Evolutionary conservation across 768 basidiomycete genomes (phyloP).

Genomic region (Daedaleopsis nitida): DNA sequence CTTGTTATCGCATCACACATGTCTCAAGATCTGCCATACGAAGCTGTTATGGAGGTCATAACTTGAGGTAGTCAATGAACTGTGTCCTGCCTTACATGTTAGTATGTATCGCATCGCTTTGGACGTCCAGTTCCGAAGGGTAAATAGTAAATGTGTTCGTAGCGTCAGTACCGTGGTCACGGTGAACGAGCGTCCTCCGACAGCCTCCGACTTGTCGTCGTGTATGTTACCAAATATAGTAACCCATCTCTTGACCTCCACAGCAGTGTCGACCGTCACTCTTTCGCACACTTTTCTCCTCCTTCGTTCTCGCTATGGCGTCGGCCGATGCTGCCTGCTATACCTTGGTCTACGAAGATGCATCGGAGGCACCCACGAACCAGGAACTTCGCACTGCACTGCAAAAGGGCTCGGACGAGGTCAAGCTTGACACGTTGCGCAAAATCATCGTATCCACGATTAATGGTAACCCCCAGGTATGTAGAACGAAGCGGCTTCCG

Average conservation of each 20-base stretch:
- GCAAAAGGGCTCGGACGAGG: conserved; percentile 95
- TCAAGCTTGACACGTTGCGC: conserved; percentile 94
- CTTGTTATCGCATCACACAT: background rate
- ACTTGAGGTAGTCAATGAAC: no score
- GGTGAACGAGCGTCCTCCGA: background rate
- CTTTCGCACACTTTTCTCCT: conserved; percentile 6
- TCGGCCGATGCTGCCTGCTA: conserved; percentile 68
- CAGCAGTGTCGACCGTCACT: conserved; percentile 13
- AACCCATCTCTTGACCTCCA: conserved; percentile 22
- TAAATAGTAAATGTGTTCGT: no score
- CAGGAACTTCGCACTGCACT: conserved; percentile 80
- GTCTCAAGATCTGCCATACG: background rate
- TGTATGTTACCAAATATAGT: conserved; percentile 20
- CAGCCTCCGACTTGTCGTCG: conserved; percentile 8
- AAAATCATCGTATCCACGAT: conserved; percentile 92
- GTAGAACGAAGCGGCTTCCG: conserved; percentile 24
- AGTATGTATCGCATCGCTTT: no score
- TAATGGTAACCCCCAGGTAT: conserved; percentile 91
- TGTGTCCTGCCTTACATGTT: no score
- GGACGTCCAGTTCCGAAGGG: no score
- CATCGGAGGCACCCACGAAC: conserved; percentile 72
- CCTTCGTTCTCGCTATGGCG: conserved; percentile 30
- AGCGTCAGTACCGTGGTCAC: no score
- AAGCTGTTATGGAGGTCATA: no score
- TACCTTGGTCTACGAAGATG: conserved; percentile 76